These are phyloP conservation scores for Flaveria sonorensis DNA, from an alignment of 129 eudicot species.

Conservation along the genomic window DNA sequence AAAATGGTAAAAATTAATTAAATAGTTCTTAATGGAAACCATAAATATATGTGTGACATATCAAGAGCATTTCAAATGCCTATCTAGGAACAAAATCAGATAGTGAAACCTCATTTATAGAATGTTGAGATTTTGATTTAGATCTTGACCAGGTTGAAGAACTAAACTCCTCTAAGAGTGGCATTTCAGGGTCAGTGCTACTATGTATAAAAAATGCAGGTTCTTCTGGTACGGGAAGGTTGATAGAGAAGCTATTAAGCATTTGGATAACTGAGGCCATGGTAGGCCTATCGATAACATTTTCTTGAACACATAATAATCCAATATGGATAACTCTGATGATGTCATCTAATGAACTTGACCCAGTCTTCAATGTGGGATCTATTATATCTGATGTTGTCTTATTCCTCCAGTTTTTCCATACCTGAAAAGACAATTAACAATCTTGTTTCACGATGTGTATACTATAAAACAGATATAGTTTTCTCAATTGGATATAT, in stretches of 20 bases:
- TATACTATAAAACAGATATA: background rate
- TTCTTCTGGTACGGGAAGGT: background rate
- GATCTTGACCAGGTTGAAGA: background rate
- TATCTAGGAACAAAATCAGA: background rate
- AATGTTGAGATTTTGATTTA: background rate
- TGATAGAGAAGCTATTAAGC: background rate
- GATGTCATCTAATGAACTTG: background rate
- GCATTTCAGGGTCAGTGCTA: background rate
- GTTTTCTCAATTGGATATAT: background rate
- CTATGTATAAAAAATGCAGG: background rate
- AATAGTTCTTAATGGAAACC: background rate
- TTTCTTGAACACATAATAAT: background rate
- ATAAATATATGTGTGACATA: background rate
- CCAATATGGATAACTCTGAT: background rate
- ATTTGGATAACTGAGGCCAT: background rate
- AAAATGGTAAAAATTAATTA: background rate
- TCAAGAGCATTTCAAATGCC: background rate
- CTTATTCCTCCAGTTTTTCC: background rate
- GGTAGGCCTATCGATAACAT: background rate
- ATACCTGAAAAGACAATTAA: background rate
- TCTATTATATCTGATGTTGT: background rate
- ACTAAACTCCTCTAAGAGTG: background rate
- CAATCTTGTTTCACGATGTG: background rate
- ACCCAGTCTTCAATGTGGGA: background rate
- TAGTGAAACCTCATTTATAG: background rate